Percentiles rank a stretch among this genome's conserved stretches.
phyloP scores from a whole-genome alignment of 495 filamentous ascomycete species.

The Saxophila tyrrhenica region DNA sequence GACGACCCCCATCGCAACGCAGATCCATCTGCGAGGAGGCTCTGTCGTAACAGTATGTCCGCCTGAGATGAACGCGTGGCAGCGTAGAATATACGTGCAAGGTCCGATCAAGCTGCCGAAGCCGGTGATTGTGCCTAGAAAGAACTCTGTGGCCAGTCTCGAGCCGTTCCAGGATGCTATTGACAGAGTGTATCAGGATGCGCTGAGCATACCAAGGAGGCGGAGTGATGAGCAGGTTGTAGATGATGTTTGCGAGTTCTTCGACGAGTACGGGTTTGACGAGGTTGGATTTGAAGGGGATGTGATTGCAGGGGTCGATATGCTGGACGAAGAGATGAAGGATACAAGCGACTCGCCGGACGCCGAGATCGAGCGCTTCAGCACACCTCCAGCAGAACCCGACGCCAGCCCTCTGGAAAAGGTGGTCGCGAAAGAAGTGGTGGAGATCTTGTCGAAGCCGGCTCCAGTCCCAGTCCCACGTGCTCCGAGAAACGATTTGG shows the following conservation, averaged over 20 bases:
- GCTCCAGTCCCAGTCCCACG: neutral
- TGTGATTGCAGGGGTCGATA: neutral
- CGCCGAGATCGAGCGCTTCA: conserved; percentile 5
- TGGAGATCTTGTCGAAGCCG: neutral
- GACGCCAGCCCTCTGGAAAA: conserved; percentile 6
- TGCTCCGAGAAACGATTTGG: conserved; percentile 6
- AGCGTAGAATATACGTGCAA: conserved; percentile 17
- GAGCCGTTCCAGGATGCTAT: conserved; percentile 21
- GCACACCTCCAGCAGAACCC: conserved; percentile 12
- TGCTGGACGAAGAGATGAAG: neutral
- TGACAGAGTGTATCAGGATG: conserved; percentile 15
- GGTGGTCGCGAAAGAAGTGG: conserved; percentile 10
- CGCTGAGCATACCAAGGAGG: conserved; percentile 6
- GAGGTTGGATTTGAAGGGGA: conserved; percentile 10
- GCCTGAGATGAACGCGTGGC: conserved; percentile 20
- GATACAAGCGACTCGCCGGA: neutral
- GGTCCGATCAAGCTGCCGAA: conserved; percentile 19
- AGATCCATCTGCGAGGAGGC: conserved; percentile 15
- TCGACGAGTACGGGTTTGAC: conserved; percentile 18
- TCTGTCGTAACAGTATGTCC: conserved; percentile 19
- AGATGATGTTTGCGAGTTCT: conserved; percentile 21
- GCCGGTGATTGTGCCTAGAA: conserved; percentile 12
- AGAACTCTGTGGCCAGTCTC: conserved; percentile 18
- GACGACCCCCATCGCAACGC: conserved; percentile 8
- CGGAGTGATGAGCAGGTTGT: conserved; percentile 14